Evolutionary conservation across 257 asterid genomes (phyloP), one percentile per base, ranked within the genome.

Genomic region (Capsicum pubescens): DNA sequence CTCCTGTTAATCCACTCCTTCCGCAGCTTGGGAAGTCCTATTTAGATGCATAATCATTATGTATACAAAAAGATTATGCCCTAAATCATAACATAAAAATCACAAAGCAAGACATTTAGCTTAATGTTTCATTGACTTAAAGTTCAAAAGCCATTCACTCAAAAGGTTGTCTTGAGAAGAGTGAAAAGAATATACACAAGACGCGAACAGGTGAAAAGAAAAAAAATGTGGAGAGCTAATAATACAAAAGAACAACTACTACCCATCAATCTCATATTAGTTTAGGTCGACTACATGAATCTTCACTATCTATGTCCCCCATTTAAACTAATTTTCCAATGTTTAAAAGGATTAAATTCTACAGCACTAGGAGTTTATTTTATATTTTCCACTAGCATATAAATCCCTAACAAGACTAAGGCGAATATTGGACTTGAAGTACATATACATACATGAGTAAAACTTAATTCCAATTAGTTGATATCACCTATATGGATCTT

Each of bases 1-100:
- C 98, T 90, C 86, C 92, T 87, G 87, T 92, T 95, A 76, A 94
- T 86, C 99, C 99, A 96, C 70, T 90, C 97, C 89, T 89, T 87
- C 19, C 99, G 92, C 91, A 93, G 85, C 89, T 93, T 96, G 13
- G 99, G 99, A 19, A 94, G 97, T 61, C 98, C 98, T 96, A 88
- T 87, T 84, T 35, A 26, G 39, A 82, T 52, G 66, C 55, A 82
- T 66, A 13, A 82, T 66, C 14, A 7, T 76, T 77, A 26, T 52
- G 50, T 50, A 77, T 3, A 50, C 48, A 48, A 72, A 46, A 1
- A 11, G 59, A 48, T 21, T 52, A 13, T 50, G 17, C 8, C 39
- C 81, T 21, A 76, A 76, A 76, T 50, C 64, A 21, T 76, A 76
- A 76, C 7, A 61, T 52, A 12, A n/a, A 71, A 71, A 19, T 50